Percentiles rank a stretch among this genome's conserved stretches.
phyloP scores from a whole-genome alignment of 1,284 basidiomycete genomes.

The Lentinus polychrous region DNA sequence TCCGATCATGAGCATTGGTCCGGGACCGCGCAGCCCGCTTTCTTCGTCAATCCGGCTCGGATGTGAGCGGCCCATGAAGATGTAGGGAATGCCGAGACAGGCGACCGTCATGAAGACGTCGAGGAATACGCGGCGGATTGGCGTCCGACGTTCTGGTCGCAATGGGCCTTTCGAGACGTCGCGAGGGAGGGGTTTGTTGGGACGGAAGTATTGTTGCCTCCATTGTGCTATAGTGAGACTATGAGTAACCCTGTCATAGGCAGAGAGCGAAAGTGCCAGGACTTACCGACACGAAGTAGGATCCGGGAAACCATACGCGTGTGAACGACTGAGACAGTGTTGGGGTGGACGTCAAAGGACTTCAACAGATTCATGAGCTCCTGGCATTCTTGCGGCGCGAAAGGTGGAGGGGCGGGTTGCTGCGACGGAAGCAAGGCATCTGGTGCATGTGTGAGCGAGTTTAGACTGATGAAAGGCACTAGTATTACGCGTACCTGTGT shows the following conservation, averaged over 20 bases:
- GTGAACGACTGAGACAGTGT: slow-evolving; percentile 39
- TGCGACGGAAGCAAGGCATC: slow-evolving; percentile 61
- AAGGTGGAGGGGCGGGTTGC: slow-evolving; percentile 49
- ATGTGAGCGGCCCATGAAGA: slow-evolving; percentile 50
- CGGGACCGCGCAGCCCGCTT: slow-evolving; percentile 43
- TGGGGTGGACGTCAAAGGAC: slow-evolving; percentile 37
- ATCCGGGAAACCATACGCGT: slow-evolving; percentile 64
- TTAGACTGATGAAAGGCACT: neutral
- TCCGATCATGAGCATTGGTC: slow-evolving; percentile 54
- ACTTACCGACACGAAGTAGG: slow-evolving; percentile 57
- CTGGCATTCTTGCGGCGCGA: slow-evolving; percentile 66
- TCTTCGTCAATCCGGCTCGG: slow-evolving; percentile 50
- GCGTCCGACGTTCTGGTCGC: slow-evolving; percentile 27
- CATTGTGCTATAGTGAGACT: slow-evolving; percentile 46
- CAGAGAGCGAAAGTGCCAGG: no score
- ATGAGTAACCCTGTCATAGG: slow-evolving; percentile 3
- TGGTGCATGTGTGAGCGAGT: slow-evolving; percentile 15
- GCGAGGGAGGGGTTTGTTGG: slow-evolving; percentile 51
- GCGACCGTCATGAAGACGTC: slow-evolving; percentile 55
- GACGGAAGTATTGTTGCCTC: slow-evolving; percentile 64
- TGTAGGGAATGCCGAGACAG: slow-evolving; percentile 68
- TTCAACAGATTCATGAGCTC: slow-evolving; percentile 58
- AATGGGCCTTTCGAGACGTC: slow-evolving; percentile 31
- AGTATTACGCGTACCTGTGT: slow-evolving; percentile 50
- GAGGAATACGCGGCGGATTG: slow-evolving; percentile 41